Percentiles rank a stretch among this genome's conserved stretches.
Conservation (phyloP, 2,329 filamentous ascomycete genomes). For the Exophiala sp. region DNA sequence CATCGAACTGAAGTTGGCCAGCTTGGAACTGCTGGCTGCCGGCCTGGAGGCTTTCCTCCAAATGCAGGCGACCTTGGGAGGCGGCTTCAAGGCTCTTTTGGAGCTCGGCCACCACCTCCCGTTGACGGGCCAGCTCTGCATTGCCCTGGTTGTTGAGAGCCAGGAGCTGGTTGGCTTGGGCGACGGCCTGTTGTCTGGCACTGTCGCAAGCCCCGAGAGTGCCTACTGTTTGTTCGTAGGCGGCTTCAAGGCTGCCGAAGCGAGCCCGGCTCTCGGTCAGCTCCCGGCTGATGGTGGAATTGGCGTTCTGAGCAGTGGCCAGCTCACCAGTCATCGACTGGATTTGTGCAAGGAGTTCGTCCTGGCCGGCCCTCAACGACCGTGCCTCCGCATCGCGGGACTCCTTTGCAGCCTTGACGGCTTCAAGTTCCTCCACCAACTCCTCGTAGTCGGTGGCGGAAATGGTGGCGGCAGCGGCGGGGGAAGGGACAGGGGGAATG, state of each 20-base stretch:
- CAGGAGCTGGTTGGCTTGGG: background rate
- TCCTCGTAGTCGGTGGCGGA: background rate
- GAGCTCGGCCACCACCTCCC: background rate
- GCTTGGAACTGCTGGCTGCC: background rate
- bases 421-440: background rate
- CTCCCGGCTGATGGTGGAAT: background rate
- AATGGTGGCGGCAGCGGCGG: background rate
- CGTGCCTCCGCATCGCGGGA: background rate
- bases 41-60: background rate
- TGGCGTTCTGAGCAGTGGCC: conserved; percentile 1
- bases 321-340: background rate
- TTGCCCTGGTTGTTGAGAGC: background rate
- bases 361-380: background rate
- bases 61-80: background rate
- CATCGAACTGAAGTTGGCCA: background rate
- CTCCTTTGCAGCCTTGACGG: background rate
- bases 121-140: background rate
- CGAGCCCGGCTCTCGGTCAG: background rate
- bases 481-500: background rate
- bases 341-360: background rate
- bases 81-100: background rate
- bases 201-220: background rate
- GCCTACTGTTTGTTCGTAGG: background rate
- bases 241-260: background rate
- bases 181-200: background rate